phyloP scores from a whole-genome alignment of 169 alveolate genomes.

The Cryptosporidium canis region DNA sequence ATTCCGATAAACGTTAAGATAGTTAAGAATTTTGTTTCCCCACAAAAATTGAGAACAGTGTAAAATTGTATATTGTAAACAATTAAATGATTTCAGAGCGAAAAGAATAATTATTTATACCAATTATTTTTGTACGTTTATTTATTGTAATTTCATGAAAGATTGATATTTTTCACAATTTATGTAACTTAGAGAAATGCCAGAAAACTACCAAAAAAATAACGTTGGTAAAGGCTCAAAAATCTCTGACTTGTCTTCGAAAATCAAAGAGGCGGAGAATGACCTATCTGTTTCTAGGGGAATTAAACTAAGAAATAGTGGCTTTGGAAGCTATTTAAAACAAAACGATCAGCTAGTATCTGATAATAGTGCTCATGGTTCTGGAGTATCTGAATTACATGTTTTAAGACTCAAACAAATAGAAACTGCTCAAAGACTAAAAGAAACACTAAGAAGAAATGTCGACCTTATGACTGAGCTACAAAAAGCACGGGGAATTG shows the following conservation, averaged over 20 bases:
- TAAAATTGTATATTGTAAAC: background rate
- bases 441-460: slow-evolving; percentile 66
- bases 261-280: slow-evolving; percentile 47
- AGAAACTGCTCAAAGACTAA: slow-evolving; percentile 67
- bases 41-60: slow-evolving; percentile 3
- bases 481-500: slow-evolving; percentile 62
- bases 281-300: slow-evolving; percentile 7
- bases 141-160: background rate
- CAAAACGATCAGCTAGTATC: background rate
- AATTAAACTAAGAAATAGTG: background rate
- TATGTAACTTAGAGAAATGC: slow-evolving; percentile 9
- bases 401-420: slow-evolving; percentile 58
- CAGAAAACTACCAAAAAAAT: slow-evolving; percentile 37
- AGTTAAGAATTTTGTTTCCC: slow-evolving; percentile 19
- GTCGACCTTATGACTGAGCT: slow-evolving; percentile 67
- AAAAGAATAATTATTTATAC: background rate
- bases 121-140: background rate
- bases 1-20: background rate
- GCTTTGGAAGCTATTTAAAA: background rate
- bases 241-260: slow-evolving; percentile 52
- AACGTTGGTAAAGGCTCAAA: slow-evolving; percentile 10
- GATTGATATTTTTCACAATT: background rate
- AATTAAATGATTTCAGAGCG: background rate
- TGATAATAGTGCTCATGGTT: background rate
- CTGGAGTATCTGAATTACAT: slow-evolving; percentile 38